Evolutionary conservation across 2,329 filamentous ascomycete genomes (phyloP).

Genomic region (Cytospora schulzeri): DNA sequence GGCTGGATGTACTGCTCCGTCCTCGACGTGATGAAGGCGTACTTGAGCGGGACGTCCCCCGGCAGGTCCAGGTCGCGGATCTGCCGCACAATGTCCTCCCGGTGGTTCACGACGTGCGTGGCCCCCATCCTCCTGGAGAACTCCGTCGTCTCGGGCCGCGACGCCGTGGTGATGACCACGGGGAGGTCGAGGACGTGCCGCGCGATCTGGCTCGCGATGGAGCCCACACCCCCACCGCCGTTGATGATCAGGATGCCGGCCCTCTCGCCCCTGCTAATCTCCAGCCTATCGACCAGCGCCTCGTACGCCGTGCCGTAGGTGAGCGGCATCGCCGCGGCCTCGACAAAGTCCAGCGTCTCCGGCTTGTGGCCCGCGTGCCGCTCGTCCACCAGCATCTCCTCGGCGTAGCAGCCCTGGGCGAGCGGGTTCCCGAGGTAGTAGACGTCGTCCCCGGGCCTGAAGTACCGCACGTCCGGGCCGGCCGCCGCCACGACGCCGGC

Average conservation of each 20-base stretch:
- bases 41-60: conserved; percentile 40
- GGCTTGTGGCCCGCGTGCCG: conserved; percentile 44
- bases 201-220: conserved; percentile 47
- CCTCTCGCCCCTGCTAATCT: conserved; percentile 33
- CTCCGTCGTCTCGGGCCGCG: conserved; percentile 41
- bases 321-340: conserved; percentile 47
- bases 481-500: conserved; percentile 42
- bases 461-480: conserved; percentile 37
- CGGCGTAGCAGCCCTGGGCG: conserved; percentile 45
- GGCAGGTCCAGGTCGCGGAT: conserved; percentile 39
- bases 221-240: conserved; percentile 48
- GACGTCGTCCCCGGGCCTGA: conserved; percentile 46
- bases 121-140: conserved; percentile 45
- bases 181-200: conserved; percentile 42
- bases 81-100: conserved; percentile 42
- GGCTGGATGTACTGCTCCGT: conserved; percentile 45
- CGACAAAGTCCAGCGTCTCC: conserved; percentile 40
- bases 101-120: conserved; percentile 47
- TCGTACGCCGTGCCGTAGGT: conserved; percentile 48
- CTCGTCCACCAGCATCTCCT: conserved; percentile 45
- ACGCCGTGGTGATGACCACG: conserved; percentile 47
- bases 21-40: conserved; percentile 45
- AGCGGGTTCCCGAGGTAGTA: conserved; percentile 45
- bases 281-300: conserved; percentile 45
- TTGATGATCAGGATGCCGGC: conserved; percentile 48